A percentile compares a stretch with the other conserved stretches of the same genome.
These are phyloP conservation scores for Tritrichomonas musculus DNA, from an alignment of 208 protist genomes.

Conservation along the genomic window DNA sequence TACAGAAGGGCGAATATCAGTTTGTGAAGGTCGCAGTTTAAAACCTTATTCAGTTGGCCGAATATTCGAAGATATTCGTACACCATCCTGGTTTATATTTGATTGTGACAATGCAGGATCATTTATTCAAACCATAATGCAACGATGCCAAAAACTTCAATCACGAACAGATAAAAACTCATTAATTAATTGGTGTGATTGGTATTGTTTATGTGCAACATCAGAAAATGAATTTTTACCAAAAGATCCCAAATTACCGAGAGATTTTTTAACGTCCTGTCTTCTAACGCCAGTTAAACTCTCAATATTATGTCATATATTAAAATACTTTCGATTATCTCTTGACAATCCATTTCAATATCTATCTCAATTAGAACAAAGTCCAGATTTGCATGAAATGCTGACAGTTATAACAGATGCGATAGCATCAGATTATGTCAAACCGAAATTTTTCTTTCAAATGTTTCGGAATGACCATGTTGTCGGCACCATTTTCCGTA, in stretches of 20 bases:
- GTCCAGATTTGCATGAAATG: background rate
- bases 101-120: background rate
- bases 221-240: background rate
- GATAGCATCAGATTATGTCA: background rate
- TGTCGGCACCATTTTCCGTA: background rate
- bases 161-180: background rate
- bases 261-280: conserved; percentile 9
- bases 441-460: background rate
- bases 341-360: background rate
- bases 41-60: background rate
- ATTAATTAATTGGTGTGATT: background rate
- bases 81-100: background rate
- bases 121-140: background rate
- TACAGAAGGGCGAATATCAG: background rate
- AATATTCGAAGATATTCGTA: background rate
- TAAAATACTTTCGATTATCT: background rate
- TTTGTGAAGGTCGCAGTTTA: background rate
- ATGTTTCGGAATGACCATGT: background rate
- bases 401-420: background rate
- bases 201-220: conserved; percentile 15
- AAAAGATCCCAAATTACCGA: background rate
- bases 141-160: background rate
- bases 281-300: background rate
- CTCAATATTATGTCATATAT: conserved; percentile 19
- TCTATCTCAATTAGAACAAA: background rate